phyloP scores from a whole-genome alignment of 331 rosid species.

The Phaseolus coccineus region DNA sequence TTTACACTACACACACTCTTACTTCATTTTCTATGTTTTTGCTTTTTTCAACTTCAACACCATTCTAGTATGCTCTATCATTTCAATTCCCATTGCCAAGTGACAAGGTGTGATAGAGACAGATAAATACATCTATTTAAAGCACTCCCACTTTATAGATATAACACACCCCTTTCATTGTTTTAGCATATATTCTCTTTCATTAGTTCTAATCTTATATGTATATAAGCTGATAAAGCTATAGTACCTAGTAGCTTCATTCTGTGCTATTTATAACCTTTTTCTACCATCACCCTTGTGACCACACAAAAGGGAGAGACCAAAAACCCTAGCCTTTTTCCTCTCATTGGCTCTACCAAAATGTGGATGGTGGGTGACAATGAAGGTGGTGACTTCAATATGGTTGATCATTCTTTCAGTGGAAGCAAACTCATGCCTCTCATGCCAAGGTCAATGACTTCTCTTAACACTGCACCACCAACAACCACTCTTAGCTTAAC shows the following conservation, averaged over 20 bases:
- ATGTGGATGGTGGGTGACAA: slow-evolving; percentile 93
- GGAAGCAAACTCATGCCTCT: slow-evolving; percentile 79
- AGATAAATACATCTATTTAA: slow-evolving; percentile 36
- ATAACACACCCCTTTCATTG: slow-evolving; percentile 29
- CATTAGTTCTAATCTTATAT: not conserved
- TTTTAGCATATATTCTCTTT: slow-evolving; percentile 17
- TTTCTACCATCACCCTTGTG: slow-evolving; percentile 7
- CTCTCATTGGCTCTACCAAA: slow-evolving; percentile 17
- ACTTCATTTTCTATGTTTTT: slow-evolving; percentile 2
- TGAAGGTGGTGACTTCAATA: slow-evolving; percentile 72
- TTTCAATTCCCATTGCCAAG: slow-evolving; percentile 42
- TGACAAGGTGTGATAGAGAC: slow-evolving; percentile 36
- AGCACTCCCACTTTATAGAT: slow-evolving; percentile 42
- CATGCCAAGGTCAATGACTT: slow-evolving; percentile 68
- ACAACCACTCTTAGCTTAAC: slow-evolving; percentile 50
- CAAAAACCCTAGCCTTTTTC: slow-evolving; percentile 13
- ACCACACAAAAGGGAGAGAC: not conserved
- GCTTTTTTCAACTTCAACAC: slow-evolving; percentile 41
- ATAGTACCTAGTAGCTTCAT: not conserved
- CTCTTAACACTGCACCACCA: slow-evolving; percentile 46
- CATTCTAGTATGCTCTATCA: slow-evolving; percentile 33
- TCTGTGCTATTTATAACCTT: slow-evolving; percentile 15
- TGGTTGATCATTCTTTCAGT: slow-evolving; percentile 30
- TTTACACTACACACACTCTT: slow-evolving; percentile 3
- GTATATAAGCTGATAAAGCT: slow-evolving; percentile 9